Base-by-base conservation (phyloP, 768 basidiomycete species). In the Amanita pallidorosea region DNA sequence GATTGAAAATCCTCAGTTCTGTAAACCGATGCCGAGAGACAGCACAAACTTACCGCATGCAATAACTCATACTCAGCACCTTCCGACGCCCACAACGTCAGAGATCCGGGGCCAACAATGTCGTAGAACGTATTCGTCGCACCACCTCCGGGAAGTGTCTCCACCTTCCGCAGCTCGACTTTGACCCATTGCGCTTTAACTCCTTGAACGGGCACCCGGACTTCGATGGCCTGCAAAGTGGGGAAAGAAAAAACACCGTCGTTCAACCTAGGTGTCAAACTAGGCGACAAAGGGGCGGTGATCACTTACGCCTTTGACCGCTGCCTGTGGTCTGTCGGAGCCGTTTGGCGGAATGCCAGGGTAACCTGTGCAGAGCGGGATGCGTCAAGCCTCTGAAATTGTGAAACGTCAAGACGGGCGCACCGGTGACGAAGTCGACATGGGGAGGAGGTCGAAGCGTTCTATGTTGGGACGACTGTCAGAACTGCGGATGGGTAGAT, bases 121-220 rank as follows among this genome's bases (percentile, higher is more conserved):
- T 92, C 89, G 58, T 79, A 80, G 69, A 83, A 91, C 11, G 81
- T 80, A 65, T 83, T 85, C 13, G 74, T 70, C 54, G 72, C 68
- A 13, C 83, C 81, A 20, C 81, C 85, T 18, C 81, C 81, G 2
- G 85, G 88, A 42, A 86, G 75, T 3, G 78, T 84, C 66, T 97
- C 94, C 38, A 94, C 80, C 70, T 93, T 93, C 57, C 89, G 80
- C 63, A 96, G 74, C 67, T 95, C 92, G 54, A 96, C 81, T 56
- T 85, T 80, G 22, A 97, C 84, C 84, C 88, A 95, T 66, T 91
- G 89, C 23, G 88, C 88, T 69, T 91, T 93, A 61, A 89, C 77
- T 13, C 87, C 85, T 54, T 80, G 75, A 2, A 72, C 70, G 25
- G 81, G 83, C 5, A 83, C 73, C 15, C 93, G 82, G 11, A 97